Conservation (phyloP, 1,139 yeast species). For the Kodamaea ohmeri region DNA sequence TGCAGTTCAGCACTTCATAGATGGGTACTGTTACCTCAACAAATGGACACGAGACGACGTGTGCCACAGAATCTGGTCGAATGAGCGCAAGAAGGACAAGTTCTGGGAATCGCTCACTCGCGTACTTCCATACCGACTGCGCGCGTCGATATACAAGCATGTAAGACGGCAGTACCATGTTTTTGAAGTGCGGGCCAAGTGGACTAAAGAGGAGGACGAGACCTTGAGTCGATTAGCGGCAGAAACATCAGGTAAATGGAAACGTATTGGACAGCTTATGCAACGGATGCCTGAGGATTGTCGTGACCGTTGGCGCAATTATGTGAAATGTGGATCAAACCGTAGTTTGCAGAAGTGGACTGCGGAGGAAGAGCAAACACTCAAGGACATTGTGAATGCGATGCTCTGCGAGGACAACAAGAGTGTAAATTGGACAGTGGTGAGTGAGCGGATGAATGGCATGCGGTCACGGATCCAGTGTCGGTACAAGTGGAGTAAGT, state of each 20-base stretch:
- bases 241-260: constrained; percentile 81
- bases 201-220: constrained; percentile 81
- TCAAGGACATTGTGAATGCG: constrained; percentile 54
- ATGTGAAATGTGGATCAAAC: constrained; percentile 81
- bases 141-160: constrained; percentile 89
- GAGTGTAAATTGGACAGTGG: constrained; percentile 80
- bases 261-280: constrained; percentile 69
- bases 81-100: constrained; percentile 77
- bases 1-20: constrained; percentile 70
- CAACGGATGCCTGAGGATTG: constrained; percentile 98
- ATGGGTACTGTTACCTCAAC: constrained; percentile 62
- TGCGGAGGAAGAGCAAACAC: constrained; percentile 61
- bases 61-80: constrained; percentile 84
- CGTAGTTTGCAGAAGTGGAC: constrained; percentile 81
- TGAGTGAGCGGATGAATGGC: constrained; percentile 87
- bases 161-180: constrained; percentile 86
- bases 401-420: constrained; percentile 26
- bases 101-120: constrained; percentile 83
- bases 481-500: constrained; percentile 89
- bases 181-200: constrained; percentile 81
- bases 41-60: constrained; percentile 63
- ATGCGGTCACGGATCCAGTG: constrained; percentile 88
- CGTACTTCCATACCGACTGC: constrained; percentile 77
- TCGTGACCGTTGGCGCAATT: constrained; percentile 93
- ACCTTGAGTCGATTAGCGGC: constrained; percentile 60